Base-by-base conservation (phyloP, 2,329 filamentous ascomycete genomes). In the Sporothrix pallida region DNA sequence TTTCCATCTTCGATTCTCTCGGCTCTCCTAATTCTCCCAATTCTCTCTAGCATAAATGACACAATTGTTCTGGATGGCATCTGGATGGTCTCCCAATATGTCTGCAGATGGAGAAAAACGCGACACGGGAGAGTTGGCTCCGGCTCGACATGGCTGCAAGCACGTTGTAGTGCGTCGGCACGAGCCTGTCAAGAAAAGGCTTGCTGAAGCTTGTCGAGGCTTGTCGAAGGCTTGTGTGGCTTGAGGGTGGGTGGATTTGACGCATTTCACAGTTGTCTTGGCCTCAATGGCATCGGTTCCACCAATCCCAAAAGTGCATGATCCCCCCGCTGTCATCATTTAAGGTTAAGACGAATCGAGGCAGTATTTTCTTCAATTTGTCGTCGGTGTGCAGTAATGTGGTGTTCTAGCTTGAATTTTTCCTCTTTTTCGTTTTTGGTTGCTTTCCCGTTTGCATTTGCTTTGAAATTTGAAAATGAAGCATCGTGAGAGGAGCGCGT, bases 301-400 rank as follows among this genome's bases (percentile, higher is more conserved):
- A 58, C 62, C 62, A 65, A 26, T 65, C 42, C 62, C 8, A 48
- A 23, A 37, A 46, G 13, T 42, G 42, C 62, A 26, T 48, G 42
- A 44, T 48, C 62, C 1, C 37, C 37, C 31, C 31, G 37, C 60
- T 65, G 37, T 15, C 42, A 46, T 65, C 17, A 9, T 65, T 46
- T 46, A 46, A 65, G 42, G 60, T 65, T 46, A 46, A 65, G 60
- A 46, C 60, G 60, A 65, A 46, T 46, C 10, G 60, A 65, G 60
- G 37, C 37, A 46, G 60, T 65, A 46, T 65, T 65, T 46, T 2
- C n/a, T 46, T 46, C 60, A 8, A 46, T 10, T 10, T 3, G 17
- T 63, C 60, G 17, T 20, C 37, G 37, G 58, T 60, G 60, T 63
- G 60, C 44, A 17, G 17, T 42, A 44, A 17, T 20, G 31, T 37